These are phyloP conservation scores for Sonneratia alba DNA, from an alignment of 345 rosid species.

Conservation along the genomic window DNA sequence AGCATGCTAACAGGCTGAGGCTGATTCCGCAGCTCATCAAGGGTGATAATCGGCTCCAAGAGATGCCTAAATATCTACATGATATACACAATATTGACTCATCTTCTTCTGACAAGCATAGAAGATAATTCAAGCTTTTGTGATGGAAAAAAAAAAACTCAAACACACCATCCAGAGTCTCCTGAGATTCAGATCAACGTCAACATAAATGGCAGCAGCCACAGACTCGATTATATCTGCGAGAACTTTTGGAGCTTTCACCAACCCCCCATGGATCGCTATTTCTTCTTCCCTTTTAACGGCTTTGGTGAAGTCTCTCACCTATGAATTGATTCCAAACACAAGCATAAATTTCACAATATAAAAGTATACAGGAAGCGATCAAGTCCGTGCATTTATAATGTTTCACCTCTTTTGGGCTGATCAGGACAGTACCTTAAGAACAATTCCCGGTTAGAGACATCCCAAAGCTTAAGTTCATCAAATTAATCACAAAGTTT, in stretches of 20 bases:
- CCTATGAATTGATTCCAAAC: constrained; percentile 20
- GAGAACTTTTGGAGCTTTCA: constrained; percentile 76
- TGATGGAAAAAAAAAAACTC: neutral
- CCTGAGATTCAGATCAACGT: constrained; percentile 43
- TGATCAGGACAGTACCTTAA: too few relatives aligned
- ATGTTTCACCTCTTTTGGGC: neutral
- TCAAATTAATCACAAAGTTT: neutral
- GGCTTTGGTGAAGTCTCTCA: constrained; percentile 45
- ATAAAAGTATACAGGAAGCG: neutral
- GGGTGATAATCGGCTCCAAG: constrained; percentile 59
- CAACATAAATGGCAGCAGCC: constrained; percentile 65
- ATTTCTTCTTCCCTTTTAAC: constrained; percentile 41
- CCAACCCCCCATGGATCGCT: constrained; percentile 44
- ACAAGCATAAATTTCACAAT: neutral
- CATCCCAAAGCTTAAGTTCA: neutral
- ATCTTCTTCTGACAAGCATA: neutral
- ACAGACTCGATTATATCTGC: constrained; percentile 73
- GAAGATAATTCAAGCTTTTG: neutral
- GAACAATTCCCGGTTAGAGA: neutral
- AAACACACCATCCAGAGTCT: constrained; percentile 62
- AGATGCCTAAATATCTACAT: constrained; percentile 52
- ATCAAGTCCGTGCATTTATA: neutral
- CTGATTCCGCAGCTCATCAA: constrained; percentile 38
- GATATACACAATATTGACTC: neutral
- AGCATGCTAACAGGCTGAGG: constrained; percentile 69